Evolutionary conservation across 352 stramenopile species (phyloP).

Genomic region (Aphanomyces euteiches): DNA sequence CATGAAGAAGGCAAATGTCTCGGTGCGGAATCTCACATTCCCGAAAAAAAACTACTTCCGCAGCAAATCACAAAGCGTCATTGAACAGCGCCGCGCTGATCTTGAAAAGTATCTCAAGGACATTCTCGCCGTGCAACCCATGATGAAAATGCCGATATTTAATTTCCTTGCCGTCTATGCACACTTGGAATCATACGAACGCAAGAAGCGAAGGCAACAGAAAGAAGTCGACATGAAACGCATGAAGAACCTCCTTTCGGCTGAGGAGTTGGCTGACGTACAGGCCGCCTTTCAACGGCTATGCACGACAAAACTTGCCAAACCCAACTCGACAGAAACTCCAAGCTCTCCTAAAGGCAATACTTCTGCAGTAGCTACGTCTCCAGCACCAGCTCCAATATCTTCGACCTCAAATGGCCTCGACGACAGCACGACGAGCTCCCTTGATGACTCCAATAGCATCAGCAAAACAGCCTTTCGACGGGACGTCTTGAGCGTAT

Average conservation of each 20-base stretch:
- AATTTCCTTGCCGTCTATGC: constrained; percentile 86
- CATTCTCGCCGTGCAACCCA: constrained; percentile 67
- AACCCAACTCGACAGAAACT: neutral
- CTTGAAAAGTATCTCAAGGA: constrained; percentile 88
- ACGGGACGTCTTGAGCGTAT: constrained; percentile 82
- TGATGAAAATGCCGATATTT: constrained; percentile 82
- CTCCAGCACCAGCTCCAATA: neutral
- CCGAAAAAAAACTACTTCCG: constrained; percentile 84
- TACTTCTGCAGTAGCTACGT: neutral
- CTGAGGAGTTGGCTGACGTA: constrained; percentile 61
- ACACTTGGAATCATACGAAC: constrained; percentile 84
- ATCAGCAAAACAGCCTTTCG: constrained; percentile 80
- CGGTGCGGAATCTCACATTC: constrained; percentile 79
- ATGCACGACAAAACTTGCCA: constrained; percentile 69
- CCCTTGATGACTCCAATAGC: constrained; percentile 40
- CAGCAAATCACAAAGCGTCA: constrained; percentile 78
- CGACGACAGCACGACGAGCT: neutral
- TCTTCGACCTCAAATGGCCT: neutral
- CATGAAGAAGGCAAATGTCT: constrained; percentile 68
- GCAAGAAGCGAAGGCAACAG: constrained; percentile 77
- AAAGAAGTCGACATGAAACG: constrained; percentile 83
- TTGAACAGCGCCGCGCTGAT: constrained; percentile 78
- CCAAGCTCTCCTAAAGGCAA: neutral
- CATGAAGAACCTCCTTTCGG: constrained; percentile 80
- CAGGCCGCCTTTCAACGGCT: constrained; percentile 73